Evolutionary conservation across 2,329 filamentous ascomycete species (phyloP), one percentile per base, ranked within the genome.

Genomic region (Botrytis porri): DNA sequence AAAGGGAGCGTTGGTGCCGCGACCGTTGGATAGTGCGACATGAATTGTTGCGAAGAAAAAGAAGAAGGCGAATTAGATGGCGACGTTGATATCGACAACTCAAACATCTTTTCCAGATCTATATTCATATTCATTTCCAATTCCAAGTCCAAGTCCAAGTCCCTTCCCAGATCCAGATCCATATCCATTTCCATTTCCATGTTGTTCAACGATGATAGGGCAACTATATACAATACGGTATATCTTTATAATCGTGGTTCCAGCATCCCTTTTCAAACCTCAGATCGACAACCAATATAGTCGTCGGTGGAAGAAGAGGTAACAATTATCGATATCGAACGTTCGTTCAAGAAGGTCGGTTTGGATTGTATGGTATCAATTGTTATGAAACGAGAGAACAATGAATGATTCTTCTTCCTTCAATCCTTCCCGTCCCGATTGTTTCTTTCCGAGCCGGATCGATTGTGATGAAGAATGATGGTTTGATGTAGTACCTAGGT

Each of bases 211-310:
- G n/a, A 32, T 14, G 10, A n/a, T 25, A 18, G 18, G 10, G 6
- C 4, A 22, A 3, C 22, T n/a, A 63, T 63, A 63, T 29, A 63
- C 51, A 54, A 29, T 18, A n/a, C 60, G 35, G 60, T 39, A 39
- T 69, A 39, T 66, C 72, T 67, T 73, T 76, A 77, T 73, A 76
- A 70, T 77, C 77, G 76, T 79, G 75, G 76, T 75, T 79, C 79
- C 78, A 79, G 76, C 79, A 80, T 80, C 69, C 75, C 77, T 78
- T 43, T 65, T 25, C 35, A 12, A 25, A 54, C 7, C 57, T 35
- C 9, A 10, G 25, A 25, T 45, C 41, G 60, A 71, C 61, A 65
- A 71, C 69, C 35, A 22, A 5, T 20, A 39, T 57, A 25, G 8
- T 57, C 39, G 69, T 65, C 60, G 69, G 35, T n/a, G n/a, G 22